Evolutionary conservation across 805 yeast species (phyloP), one percentile per base, ranked within the genome.

Genomic region (Candida khao-thaluensis): DNA sequence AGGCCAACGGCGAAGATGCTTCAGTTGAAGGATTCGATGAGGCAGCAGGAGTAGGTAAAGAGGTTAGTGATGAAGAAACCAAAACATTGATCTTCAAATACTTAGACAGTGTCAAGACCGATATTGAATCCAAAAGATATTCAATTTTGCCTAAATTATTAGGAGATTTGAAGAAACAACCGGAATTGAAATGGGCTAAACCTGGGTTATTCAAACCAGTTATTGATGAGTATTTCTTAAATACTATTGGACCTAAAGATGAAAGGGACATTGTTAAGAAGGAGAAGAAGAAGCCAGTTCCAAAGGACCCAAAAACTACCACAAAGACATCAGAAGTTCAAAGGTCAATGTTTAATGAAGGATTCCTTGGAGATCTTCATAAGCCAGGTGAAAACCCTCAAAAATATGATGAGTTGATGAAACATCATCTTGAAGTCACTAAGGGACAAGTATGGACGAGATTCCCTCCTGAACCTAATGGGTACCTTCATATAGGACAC

Each of bases 391-490:
- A 82, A 60, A 91, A 91, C 60, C 90, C 91, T 25, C 99, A 93
- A 69, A 83, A 77, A 49, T 82, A 73, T 62, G 93, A 95, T 24
- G 95, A 88, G 56, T 71, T 87, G 43, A 82, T 87, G 84, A 72
- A 72, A 48, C 83, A 79, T 49, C 99, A 93, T 61, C 71, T 88
- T 52, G 77, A 74, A 41, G 79, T 78, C 48, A 87, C 95, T 23
- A 74, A 77, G 26, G 95, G 96, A 33, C 74, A 76, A 56, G 98
- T 91, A 20, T 81, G 77, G 53, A 93, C 99, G 3, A 80, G 99
- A 60, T 93, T 93, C 68, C 99, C 99, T 33, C 99, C 99, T 5
- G 99, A 93, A 68, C 99, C 99, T 29, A 91, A 95, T 65, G 99
- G 99, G 52, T 93, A 81, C 59, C 74, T 93, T 57, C 99, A 93